phyloP scores from a whole-genome alignment of 306 rosid genomes.

The Glycine soja region DNA sequence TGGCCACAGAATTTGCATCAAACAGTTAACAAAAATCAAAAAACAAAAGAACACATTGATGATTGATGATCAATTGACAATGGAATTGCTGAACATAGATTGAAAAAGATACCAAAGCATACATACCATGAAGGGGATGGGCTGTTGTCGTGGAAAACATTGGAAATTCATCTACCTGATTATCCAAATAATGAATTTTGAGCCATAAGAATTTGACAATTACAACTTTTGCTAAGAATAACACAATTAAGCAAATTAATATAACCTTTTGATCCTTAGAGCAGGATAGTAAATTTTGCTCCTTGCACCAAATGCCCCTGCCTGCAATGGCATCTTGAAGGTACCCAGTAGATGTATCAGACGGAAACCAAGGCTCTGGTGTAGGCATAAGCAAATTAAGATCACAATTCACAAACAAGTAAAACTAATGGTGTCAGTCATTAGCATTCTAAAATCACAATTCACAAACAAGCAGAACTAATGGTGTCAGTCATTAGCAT shows the following conservation, averaged over 20 bases:
- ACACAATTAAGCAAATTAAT: not conserved
- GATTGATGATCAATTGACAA: not conserved
- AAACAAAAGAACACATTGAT: not conserved
- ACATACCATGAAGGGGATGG: conserved; percentile 33
- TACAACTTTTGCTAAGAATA: not conserved
- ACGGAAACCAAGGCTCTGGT: conserved; percentile 37
- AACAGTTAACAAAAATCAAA: not conserved
- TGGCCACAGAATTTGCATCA: not conserved
- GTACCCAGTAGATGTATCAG: conserved; percentile 42
- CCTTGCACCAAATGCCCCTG: conserved; percentile 5
- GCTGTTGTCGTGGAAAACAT: conserved; percentile 2
- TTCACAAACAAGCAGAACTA: too few species aligned
- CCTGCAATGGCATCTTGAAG: conserved; percentile 47
- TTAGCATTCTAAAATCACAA: not conserved
- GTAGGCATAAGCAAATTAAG: conserved; percentile 1
- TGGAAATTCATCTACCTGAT: conserved; percentile 30
- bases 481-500: too few species aligned
- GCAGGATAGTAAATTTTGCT: conserved; percentile 30
- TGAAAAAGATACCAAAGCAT: not conserved
- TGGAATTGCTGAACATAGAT: not conserved
- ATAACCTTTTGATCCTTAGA: conserved; percentile 37
- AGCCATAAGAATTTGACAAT: not conserved
- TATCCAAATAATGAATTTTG: conserved; percentile 24
- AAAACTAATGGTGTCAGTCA: not conserved
- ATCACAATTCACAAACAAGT: not conserved